Conservation (phyloP, 805 yeast genomes). For the Wickerhamomyces tratensis region DNA sequence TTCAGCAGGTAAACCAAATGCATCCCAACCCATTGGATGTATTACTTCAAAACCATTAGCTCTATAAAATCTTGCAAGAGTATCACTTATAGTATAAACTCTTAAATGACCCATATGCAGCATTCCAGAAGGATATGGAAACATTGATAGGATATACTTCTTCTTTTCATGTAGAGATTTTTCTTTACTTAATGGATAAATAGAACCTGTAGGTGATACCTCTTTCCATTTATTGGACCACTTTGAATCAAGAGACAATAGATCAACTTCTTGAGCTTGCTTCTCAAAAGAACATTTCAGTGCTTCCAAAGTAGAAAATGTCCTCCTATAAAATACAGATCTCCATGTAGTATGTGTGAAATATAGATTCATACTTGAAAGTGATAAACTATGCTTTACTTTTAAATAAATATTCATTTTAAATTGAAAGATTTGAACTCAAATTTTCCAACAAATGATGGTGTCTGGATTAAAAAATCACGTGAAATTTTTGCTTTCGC, state of each 20-base stretch:
- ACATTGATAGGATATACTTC: slow-evolving; percentile 74
- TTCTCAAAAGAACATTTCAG: too few relatives aligned
- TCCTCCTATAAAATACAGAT: too few relatives aligned
- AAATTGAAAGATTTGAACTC: too few relatives aligned
- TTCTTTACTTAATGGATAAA: slow-evolving; percentile 25
- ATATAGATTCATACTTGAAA: too few relatives aligned
- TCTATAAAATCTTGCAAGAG: slow-evolving; percentile 66
- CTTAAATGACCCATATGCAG: slow-evolving; percentile 92
- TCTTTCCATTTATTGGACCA: slow-evolving; percentile 42
- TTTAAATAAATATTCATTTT: too few relatives aligned
- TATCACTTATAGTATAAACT: slow-evolving; percentile 87
- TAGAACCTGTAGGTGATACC: slow-evolving; percentile 21
- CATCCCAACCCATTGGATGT: slow-evolving; percentile 99
- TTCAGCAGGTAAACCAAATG: slow-evolving; percentile 97
- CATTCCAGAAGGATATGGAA: slow-evolving; percentile 93
- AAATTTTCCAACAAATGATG: too few relatives aligned
- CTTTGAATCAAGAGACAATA: slow-evolving; percentile 28
- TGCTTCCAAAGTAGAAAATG: too few relatives aligned
- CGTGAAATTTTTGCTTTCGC: too few relatives aligned
- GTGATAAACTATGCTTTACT: too few relatives aligned
- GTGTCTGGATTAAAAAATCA: too few relatives aligned
- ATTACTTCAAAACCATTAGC: slow-evolving; percentile 70
- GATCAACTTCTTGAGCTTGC: too few relatives aligned
- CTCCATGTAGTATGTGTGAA: too few relatives aligned
- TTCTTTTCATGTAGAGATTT: slow-evolving; percentile 13